A percentile compares a stretch with the other conserved stretches of the same genome.
Evolutionary conservation across 2,329 filamentous ascomycete genomes (phyloP).

Genomic region (Talaromyces sp.): DNA sequence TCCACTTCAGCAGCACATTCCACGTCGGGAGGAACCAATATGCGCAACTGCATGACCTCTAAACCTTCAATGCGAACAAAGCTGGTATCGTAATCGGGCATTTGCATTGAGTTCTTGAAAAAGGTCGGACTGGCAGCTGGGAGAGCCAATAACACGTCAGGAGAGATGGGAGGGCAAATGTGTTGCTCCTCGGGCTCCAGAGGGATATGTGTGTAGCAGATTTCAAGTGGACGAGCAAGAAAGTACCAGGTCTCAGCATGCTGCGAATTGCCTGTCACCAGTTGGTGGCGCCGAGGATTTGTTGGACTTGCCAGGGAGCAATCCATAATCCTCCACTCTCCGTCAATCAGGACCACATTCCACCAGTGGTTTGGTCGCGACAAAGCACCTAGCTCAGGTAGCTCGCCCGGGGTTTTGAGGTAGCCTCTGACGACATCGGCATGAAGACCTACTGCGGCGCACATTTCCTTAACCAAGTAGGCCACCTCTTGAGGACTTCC

Average conservation of each 20-base stretch:
- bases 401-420: slow-evolving; percentile 82
- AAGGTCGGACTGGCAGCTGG: slow-evolving; percentile 81
- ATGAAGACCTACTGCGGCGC: slow-evolving; percentile 76
- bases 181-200: slow-evolving; percentile 85
- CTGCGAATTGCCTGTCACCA: slow-evolving; percentile 65
- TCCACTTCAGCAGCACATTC: slow-evolving; percentile 92
- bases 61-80: slow-evolving; percentile 79
- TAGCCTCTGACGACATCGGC: slow-evolving; percentile 85
- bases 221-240: slow-evolving; percentile 77
- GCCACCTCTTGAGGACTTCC: slow-evolving; percentile 88
- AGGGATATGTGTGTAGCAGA: slow-evolving; percentile 94
- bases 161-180: slow-evolving; percentile 78
- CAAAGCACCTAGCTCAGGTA: slow-evolving; percentile 71
- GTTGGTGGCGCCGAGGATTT: slow-evolving; percentile 70
- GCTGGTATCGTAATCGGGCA: slow-evolving; percentile 88
- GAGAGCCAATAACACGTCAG: slow-evolving; percentile 78
- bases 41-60: slow-evolving; percentile 85
- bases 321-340: slow-evolving; percentile 95
- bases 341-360: slow-evolving; percentile 90
- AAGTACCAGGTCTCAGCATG: slow-evolving; percentile 89
- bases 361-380: slow-evolving; percentile 95
- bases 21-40: slow-evolving; percentile 81
- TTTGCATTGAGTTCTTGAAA: slow-evolving; percentile 73
- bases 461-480: slow-evolving; percentile 86
- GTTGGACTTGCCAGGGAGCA: slow-evolving; percentile 88